These are phyloP conservation scores for Pseudozyma tsukubaensis DNA, from an alignment of 1,284 basidiomycete species.

Conservation along the genomic window DNA sequence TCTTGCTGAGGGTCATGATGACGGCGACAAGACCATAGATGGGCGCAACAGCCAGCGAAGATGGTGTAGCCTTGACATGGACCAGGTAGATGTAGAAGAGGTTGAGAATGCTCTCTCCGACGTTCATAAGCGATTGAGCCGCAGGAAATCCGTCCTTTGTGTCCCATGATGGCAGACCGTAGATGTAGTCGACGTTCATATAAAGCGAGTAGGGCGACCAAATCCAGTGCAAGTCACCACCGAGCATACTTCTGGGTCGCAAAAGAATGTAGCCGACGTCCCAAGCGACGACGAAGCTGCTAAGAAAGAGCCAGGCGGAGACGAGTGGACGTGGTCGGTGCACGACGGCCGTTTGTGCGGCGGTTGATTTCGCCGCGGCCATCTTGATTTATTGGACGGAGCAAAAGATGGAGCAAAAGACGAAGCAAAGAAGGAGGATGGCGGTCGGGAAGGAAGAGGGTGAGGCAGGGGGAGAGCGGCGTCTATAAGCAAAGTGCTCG, in stretches of 20 bases:
- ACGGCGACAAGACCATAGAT: conserved; percentile 80
- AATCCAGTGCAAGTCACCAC: conserved; percentile 70
- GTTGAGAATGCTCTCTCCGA: conserved; percentile 83
- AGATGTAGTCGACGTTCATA: conserved; percentile 80
- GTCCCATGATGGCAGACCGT: conserved; percentile 77
- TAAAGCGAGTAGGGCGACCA: conserved; percentile 72
- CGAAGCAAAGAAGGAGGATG: background rate
- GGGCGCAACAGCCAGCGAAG: conserved; percentile 73
- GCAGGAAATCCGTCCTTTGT: conserved; percentile 82
- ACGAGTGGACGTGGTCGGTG: conserved; percentile 39
- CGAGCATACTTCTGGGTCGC: conserved; percentile 53
- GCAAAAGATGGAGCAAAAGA: conserved; percentile 11
- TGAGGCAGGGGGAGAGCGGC: background rate
- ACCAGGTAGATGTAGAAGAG: conserved; percentile 78
- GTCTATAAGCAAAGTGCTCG: background rate
- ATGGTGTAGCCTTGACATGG: conserved; percentile 71
- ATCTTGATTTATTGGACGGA: conserved; percentile 7
- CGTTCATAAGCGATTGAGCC: conserved; percentile 84
- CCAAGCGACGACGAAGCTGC: conserved; percentile 50
- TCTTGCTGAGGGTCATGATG: conserved; percentile 85
- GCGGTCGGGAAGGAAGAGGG: background rate
- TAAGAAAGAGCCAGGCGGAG: conserved; percentile 46
- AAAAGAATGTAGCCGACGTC: conserved; percentile 58
- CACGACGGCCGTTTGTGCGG: conserved; percentile 25
- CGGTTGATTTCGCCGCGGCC: conserved; percentile 15